Evolutionary conservation across 1,284 basidiomycete species (phyloP), one percentile per base, ranked within the genome.

Genomic region (Heterobasidion parviporum): DNA sequence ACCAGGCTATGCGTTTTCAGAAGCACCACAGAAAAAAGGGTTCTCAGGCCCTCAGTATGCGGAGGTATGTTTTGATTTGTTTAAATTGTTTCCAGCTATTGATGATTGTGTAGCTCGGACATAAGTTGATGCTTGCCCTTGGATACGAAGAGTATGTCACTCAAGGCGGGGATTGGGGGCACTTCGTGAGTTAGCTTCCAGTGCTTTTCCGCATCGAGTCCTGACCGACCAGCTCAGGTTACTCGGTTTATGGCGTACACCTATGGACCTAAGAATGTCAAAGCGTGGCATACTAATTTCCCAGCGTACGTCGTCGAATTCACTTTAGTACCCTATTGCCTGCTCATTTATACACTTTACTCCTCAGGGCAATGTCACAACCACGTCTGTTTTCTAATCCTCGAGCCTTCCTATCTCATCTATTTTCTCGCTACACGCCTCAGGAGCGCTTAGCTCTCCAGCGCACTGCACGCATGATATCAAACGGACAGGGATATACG

Each of bases 91-190:
- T 8, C 1, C 9, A 2, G 12, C 12, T 9, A 5, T 51, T 14
- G 26, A 26, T 12, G 7, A 16, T 36, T 32, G 7, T 32, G 15
- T 20, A 57, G 55, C 47, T 58, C 45, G 57, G 59, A 32, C 45
- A 78, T 60, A 78, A 78, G 57, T 56, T 80, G 50, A 79, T 80
- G 77, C 53, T 74, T 6, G 61, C 70, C 0, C 63, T 79, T 14
- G 76, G 77, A 1, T 79, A 79, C 60, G 59, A 71, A 6, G 69
- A 78, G 64, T 80, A 79, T 57, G 76, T 77, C 1, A 70, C 71
- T 1, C 74, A 77, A 63, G 76, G 76, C 16, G 76, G 76, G 8
- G 76, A 78, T 61, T 77, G 73, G 74, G 76, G 76, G 3, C 67
- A 63, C 52, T 43, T 62, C n/a, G 76, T 75, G 53, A 54, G 70